Evolutionary conservation across 768 basidiomycete species (phyloP), one percentile per base, ranked within the genome.

Genomic region (Russula ochroleuca): DNA sequence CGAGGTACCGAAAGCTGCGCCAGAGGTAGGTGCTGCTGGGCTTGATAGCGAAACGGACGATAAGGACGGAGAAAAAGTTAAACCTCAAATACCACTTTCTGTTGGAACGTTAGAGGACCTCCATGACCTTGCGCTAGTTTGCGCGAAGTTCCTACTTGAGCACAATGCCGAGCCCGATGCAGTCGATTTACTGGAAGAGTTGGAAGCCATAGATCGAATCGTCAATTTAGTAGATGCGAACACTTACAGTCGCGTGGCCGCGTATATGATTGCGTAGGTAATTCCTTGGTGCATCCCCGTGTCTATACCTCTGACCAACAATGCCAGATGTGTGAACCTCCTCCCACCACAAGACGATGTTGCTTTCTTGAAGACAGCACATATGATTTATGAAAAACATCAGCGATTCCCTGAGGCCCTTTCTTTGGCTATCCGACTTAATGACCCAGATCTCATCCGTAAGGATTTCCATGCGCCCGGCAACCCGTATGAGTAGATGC

Each of bases 131-230:
- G 92, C 89, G 0, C 79, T 89, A 63, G 83, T 92, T 70, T 92
- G 97, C 70, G 91, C 94, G 8, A 85, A 79, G 14, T 99, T 98
- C 80, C 80, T 98, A 67, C 78, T 98, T 15, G 80, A 81, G 19
- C 97, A 98, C 73, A 98, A 99, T 71, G 97, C 95, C 11, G 97
- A 99, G 75, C 95, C 94, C 35, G 97, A 99, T 73, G 97, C 96
- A 0, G 95, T 99, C 37, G 97, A 98, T 77, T 79, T 98, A 38
- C 77, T 98, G 63, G 87, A 97, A 70, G 97, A 98, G 70, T 76
- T 98, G 68, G 97, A 99, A 74, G 89, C 90, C 68, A 87, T 97
- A 28, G 81, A 86, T 64, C 83, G 84, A 70, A 86, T 98, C 67
- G 80, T 83, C 19, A 78, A 84, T 13, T 76, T 94, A 48, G 88